A percentile compares a stretch with the other conserved stretches of the same genome.
phyloP scores from a whole-genome alignment of 192 early-diverging fungal species.

The Coemansia sp. region DNA sequence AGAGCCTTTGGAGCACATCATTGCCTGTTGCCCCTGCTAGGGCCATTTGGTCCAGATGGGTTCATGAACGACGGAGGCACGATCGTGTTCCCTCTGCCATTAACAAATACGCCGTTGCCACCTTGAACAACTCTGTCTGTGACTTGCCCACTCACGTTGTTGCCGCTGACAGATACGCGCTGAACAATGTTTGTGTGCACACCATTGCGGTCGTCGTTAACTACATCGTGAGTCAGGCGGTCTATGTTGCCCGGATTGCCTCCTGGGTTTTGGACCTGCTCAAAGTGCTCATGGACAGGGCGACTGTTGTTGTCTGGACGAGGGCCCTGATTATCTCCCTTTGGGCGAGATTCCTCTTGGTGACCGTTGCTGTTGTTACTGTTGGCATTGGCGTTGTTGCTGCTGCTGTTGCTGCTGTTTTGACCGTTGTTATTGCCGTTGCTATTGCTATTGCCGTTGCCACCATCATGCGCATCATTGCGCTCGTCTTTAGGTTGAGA shows the following conservation, averaged over 20 bases:
- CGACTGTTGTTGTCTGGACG: conserved; percentile 5
- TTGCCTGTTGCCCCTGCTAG: not conserved
- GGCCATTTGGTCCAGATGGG: not conserved
- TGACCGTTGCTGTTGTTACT: conserved; percentile 2
- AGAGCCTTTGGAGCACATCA: not conserved
- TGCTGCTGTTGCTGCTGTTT: too few relatives aligned
- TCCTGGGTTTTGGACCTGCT: conserved; percentile 38
- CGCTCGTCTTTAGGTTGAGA: conserved; percentile 1
- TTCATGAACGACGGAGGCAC: not conserved
- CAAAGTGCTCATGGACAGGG: conserved; percentile 32
- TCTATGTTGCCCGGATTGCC: conserved; percentile 47
- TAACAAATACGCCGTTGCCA: conserved; percentile 22
- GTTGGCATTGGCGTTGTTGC: not conserved
- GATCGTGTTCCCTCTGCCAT: conserved; percentile 39
- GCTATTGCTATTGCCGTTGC: not conserved
- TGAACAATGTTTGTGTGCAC: conserved; percentile 38
- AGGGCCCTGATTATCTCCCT: not conserved
- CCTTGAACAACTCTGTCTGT: conserved; percentile 20
- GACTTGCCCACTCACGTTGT: conserved; percentile 30
- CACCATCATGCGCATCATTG: not conserved
- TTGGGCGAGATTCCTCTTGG: conserved; percentile 12
- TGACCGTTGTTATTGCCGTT: too few relatives aligned
- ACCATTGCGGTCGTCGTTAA: conserved; percentile 39
- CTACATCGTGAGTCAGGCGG: conserved; percentile 24
- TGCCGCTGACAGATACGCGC: conserved; percentile 34